Base-by-base conservation (phyloP, 2,329 filamentous ascomycete genomes). In the Myriosclerotinia scirpicola region DNA sequence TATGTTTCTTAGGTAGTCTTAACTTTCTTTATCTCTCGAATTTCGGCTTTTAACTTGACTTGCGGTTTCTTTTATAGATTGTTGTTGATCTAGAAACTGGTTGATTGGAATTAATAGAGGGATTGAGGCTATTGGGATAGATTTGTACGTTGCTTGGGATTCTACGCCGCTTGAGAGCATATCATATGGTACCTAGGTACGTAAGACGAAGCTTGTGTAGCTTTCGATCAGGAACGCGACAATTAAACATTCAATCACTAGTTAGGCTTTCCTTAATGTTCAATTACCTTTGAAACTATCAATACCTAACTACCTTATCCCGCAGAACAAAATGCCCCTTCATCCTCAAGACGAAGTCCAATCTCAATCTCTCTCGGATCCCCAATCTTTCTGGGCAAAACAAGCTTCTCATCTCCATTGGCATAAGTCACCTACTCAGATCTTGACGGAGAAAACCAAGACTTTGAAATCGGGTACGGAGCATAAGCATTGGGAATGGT, bases 401-500 rank as follows among this genome's bases (percentile, higher is more conserved):
- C 91, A 95, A 75, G 92, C 92, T 6, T 81, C 86, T 54, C 85
- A 90, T 30, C 81, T 98, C 4, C 80, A 90, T 77, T 97, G 93
- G 93, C 90, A 96, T 78, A 89, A 87, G 74, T 83, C 85, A 65
- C 93, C 93, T 9, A 84, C 84, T 15, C 81, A 83, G 0, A 84
- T 86, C 0, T 83, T 96, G 30, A 79, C 80, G 3, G 81, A 80
- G 50, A 84, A 82, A 26, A 86, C 83, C 58, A 93, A 91, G 78
- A 85, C 81, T 9, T 81, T 95, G 5, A 78, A 81, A 64, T 84
- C 80, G 70, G 88, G 87, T 66, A 79, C 82, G n/a, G 80, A 81
- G 20, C 88, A 96, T 75, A 83, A 87, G 53, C 87, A 90, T 75
- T 97, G 93, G 93, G 85, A 87, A 69, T 98, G 94, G 94, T 97